Conservation (phyloP, 129 eudicot species). For the Pseudognaphalium luteoalbum region DNA sequence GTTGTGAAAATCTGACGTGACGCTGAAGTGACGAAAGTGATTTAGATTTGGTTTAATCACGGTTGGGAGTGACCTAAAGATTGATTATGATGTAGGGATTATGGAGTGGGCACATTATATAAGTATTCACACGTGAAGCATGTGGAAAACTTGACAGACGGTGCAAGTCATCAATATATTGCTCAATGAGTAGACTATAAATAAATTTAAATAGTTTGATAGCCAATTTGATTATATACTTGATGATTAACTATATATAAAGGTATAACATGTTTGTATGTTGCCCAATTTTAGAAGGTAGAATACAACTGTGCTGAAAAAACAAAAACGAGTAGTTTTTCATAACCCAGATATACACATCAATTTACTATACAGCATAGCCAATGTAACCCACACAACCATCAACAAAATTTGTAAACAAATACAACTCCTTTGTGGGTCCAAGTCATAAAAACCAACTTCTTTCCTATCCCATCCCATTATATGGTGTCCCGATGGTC, state of each 20-base stretch:
- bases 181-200: not conserved
- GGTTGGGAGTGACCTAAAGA: no score
- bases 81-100: no score
- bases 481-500: constrained; percentile 22
- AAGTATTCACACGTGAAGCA: no score
- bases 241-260: no score
- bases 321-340: not conserved
- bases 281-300: no score
- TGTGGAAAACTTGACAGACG: no score
- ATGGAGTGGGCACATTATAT: no score
- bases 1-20: no score
- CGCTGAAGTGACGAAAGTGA: no score
- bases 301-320: not conserved
- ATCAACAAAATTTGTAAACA: constrained; percentile 32
- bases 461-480: constrained; percentile 2
- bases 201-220: no score
- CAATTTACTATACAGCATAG: constrained; percentile 45
- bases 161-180: not conserved
- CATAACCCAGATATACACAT: constrained; percentile 42
- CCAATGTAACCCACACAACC: constrained; percentile 25
- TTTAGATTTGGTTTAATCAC: no score
- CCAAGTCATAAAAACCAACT: constrained; percentile 16
- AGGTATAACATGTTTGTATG: not conserved
- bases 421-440: constrained; percentile 18
- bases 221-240: no score